Conservation (phyloP, 176 grass and related monocot species). For the Calamus simplicifolius region DNA sequence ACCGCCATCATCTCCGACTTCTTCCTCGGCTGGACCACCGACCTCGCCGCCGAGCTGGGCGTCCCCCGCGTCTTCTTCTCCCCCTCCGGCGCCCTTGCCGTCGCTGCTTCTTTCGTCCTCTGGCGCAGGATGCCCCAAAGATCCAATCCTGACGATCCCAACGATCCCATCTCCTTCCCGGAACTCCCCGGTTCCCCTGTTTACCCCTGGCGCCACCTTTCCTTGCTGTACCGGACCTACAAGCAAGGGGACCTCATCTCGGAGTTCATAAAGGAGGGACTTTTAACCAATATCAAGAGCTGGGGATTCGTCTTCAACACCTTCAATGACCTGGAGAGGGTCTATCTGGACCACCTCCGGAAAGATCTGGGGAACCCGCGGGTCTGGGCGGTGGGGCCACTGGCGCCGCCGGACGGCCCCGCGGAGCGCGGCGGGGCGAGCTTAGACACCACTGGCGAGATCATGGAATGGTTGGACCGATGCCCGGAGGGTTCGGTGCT, state of each 20-base stretch:
- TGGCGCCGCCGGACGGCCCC: conserved; percentile 19
- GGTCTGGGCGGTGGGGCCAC: conserved; percentile 43
- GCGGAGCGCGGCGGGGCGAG: conserved; percentile 9
- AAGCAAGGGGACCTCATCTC: conserved; percentile 24
- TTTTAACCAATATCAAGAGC: conserved; percentile 40
- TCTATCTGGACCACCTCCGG: conserved; percentile 30
- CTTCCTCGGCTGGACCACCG: conserved; percentile 61
- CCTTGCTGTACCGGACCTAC: conserved; percentile 27
- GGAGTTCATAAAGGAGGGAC: conserved; percentile 33
- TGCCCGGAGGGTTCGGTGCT: conserved; percentile 40
- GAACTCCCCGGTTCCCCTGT: conserved; percentile 21
- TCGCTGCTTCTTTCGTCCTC: conserved; percentile 33
- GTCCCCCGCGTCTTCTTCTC: conserved; percentile 41
- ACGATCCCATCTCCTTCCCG: conserved; percentile 23
- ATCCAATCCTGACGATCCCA: conserved; percentile 2
- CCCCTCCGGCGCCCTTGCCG: conserved; percentile 34
- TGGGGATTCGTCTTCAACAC: conserved; percentile 48
- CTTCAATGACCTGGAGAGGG: conserved; percentile 29
- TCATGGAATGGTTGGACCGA: conserved; percentile 39
- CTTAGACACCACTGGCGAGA: not conserved
- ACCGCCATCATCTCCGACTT: conserved; percentile 43
- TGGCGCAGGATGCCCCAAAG: conserved; percentile 18
- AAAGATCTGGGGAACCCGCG: conserved; percentile 35
- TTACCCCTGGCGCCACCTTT: conserved; percentile 43
- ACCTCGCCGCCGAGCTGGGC: conserved; percentile 32